These are phyloP conservation scores for Komagataella mondaviorum DNA, from an alignment of 805 yeast species.

Conservation along the genomic window DNA sequence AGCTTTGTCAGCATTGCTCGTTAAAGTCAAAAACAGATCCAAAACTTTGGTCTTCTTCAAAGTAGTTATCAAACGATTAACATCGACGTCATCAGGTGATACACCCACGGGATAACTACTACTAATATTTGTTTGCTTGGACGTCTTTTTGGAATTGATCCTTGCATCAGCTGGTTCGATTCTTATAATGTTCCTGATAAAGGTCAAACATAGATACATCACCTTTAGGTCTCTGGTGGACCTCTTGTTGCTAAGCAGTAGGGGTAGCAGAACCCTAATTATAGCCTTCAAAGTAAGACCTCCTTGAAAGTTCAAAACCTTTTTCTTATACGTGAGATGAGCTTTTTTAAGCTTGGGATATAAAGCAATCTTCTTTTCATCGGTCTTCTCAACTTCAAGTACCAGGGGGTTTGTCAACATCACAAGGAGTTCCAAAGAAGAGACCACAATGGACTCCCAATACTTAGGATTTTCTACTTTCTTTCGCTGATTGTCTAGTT, in stretches of 20 bases:
- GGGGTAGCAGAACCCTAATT: constrained; percentile 53
- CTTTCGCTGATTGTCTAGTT: constrained; percentile 20
- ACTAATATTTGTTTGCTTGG: constrained; percentile 16
- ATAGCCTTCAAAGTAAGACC: constrained; percentile 61
- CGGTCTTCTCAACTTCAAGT: constrained; percentile 40
- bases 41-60: constrained; percentile 65
- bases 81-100: constrained; percentile 51
- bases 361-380: constrained; percentile 40
- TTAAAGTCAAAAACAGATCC: constrained; percentile 55
- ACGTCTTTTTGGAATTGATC: constrained; percentile 25
- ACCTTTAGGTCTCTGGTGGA: constrained; percentile 61
- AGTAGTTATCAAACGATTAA: constrained; percentile 39
- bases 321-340: constrained; percentile 61
- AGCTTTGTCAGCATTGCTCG: constrained; percentile 50
- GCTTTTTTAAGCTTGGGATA: constrained; percentile 50
- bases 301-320: constrained; percentile 38
- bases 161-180: constrained; percentile 60
- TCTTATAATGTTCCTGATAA: constrained; percentile 65
- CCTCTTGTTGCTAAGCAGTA: constrained; percentile 42
- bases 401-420: constrained; percentile 79
- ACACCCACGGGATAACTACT: constrained; percentile 44
- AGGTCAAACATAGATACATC: constrained; percentile 54
- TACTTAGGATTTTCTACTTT: constrained; percentile 20
- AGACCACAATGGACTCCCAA: constrained; percentile 51
- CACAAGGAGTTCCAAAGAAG: constrained; percentile 69